Evolutionary conservation across 306 rosid genomes (phyloP), one percentile per base, ranked within the genome.

Genomic region (Datisca glomerata): DNA sequence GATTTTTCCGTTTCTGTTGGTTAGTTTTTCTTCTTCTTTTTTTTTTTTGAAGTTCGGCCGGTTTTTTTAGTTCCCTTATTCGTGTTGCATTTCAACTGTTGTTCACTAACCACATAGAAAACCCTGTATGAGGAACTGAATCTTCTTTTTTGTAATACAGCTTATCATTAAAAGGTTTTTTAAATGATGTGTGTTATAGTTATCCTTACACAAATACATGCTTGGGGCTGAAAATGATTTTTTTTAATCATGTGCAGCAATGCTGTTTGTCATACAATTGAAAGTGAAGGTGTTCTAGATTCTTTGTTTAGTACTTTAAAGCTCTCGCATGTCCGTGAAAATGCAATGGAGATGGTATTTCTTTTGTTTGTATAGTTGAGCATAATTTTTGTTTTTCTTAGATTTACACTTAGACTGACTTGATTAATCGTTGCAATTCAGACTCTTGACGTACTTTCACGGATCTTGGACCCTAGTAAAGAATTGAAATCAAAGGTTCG

Each of bases 401-500:
- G 36, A 44, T 65, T n/a, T n/a, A n/a, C n/a, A n/a, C n/a, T n/a
- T n/a, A n/a, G n/a, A 49, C 49, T 53, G 47, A 43, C 45, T 7
- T 63, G 47, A 45, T 28, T 55, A n/a, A 24, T 60, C 55, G 36
- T 53, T 70, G 72, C 57, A 56, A 23, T 45, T 57, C 80, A 86
- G 96, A 55, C 78, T 25, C 42, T 86, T 66, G 59, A 65, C 40
- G 53, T 70, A 59, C 73, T 86, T 59, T 78, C 74, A 16, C 77
- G 69, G 70, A 69, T 82, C 59, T 63, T 76, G 31, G 94, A 86
- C 61, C 85, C 94, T 13, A 64, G 69, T 58, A 73, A 66, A 73
- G 85, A 76, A 63, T 71, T 73, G 85, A 79, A 75, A 49, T 64
- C 70, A 61, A 76, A 81, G 94, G 96, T 86, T 37, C 53, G 39